Percentiles rank a stretch among this genome's conserved stretches.
phyloP scores from a whole-genome alignment of 805 yeast genomes.

The Yarrowia yakushimensis region DNA sequence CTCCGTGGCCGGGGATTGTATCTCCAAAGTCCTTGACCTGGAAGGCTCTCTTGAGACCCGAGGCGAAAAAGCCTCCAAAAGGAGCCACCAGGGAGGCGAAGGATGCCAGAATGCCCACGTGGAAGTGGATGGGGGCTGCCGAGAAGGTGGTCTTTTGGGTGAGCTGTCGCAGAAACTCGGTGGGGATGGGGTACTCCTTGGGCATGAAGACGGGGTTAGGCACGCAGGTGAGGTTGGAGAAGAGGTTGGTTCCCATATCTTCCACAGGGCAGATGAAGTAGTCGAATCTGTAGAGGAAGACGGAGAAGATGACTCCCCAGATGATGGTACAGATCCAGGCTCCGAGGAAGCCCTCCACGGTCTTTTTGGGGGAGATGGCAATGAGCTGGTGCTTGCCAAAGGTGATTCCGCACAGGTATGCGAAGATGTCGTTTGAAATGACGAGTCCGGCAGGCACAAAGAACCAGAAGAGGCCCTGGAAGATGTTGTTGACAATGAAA shows the following conservation, averaged over 20 bases:
- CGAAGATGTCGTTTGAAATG: constrained; percentile 91
- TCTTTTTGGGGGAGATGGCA: constrained; percentile 92
- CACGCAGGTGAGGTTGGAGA: constrained; percentile 66
- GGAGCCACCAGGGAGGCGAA: constrained; percentile 98
- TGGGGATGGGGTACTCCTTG: constrained; percentile 66
- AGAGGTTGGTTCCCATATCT: constrained; percentile 52
- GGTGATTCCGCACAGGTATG: constrained; percentile 94
- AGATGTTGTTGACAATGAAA: constrained; percentile 81
- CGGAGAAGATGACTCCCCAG: constrained; percentile 64
- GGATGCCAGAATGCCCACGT: constrained; percentile 78
- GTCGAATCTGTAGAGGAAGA: constrained; percentile 57
- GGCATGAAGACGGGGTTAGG: constrained; percentile 87
- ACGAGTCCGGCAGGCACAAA: constrained; percentile 87
- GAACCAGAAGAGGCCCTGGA: constrained; percentile 93
- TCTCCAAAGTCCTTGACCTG: constrained; percentile 97
- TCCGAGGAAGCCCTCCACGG: constrained; percentile 95
- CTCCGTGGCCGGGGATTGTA: constrained; percentile 98
- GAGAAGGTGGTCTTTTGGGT: constrained; percentile 50
- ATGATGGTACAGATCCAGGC: constrained; percentile 93
- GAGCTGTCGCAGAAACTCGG: constrained; percentile 57
- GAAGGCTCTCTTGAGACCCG: constrained; percentile 95
- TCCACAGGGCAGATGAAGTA: constrained; percentile 87
- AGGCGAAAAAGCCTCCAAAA: constrained; percentile 96
- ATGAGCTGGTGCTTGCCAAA: constrained; percentile 91
- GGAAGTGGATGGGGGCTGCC: constrained; percentile 85